phyloP scores from a whole-genome alignment of 305 asterid species.

The Plantago coronopus region DNA sequence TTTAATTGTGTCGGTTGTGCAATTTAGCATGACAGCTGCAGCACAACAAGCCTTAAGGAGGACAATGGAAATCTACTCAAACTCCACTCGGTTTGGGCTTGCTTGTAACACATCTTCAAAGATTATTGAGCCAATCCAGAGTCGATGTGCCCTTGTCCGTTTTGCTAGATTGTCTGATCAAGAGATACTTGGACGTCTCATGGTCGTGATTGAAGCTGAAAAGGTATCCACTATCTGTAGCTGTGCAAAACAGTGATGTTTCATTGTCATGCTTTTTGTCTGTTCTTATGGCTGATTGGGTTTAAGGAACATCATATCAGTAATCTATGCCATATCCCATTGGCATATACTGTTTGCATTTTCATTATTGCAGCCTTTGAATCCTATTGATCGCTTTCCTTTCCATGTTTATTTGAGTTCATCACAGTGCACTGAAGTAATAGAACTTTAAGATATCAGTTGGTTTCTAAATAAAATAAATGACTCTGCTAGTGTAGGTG shows the following conservation, averaged over 20 bases:
- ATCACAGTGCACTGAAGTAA: neutral
- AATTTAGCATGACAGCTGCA: slow-evolving; percentile 87
- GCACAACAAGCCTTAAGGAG: slow-evolving; percentile 99
- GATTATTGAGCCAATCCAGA: slow-evolving; percentile 91
- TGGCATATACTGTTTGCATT: neutral
- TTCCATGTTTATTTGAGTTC: neutral
- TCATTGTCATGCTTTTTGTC: neutral
- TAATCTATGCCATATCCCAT: neutral
- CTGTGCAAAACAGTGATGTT: neutral
- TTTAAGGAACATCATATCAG: slow-evolving; percentile 9
- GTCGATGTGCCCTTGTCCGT: slow-evolving; percentile 95
- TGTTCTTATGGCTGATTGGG: slow-evolving; percentile 4
- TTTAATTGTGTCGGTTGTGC: slow-evolving; percentile 29
- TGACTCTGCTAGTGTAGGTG: too few species aligned
- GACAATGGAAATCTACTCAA: slow-evolving; percentile 95
- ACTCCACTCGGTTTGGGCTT: slow-evolving; percentile 91
- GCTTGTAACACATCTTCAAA: slow-evolving; percentile 95
- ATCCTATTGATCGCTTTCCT: neutral
- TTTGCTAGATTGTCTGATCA: slow-evolving; percentile 86
- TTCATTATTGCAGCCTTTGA: neutral
- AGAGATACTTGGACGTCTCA: slow-evolving; percentile 95
- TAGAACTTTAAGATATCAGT: too few species aligned
- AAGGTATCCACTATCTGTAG: slow-evolving; percentile 39
- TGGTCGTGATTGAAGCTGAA: slow-evolving; percentile 88
- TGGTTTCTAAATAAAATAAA: too few species aligned